Percentiles rank a stretch among this genome's conserved stretches.
Evolutionary conservation across 345 rosid genomes (phyloP).

Genomic region (Citrus cavaleriei): DNA sequence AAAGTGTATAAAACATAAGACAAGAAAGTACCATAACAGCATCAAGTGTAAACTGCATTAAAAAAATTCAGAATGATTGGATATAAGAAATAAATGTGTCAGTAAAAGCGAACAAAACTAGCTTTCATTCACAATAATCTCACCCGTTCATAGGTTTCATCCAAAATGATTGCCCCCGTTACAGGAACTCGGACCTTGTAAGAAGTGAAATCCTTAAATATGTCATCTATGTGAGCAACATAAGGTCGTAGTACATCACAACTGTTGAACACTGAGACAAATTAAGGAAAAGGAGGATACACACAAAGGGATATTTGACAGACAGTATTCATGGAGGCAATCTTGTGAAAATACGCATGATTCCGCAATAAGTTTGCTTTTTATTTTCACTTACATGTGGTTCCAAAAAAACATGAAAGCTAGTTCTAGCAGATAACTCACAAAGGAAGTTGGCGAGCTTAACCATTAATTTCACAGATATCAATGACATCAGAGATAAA

Average conservation of each 20-base stretch:
- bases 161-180: conserved; percentile 94
- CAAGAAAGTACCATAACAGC: not conserved
- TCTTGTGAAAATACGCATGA: not conserved
- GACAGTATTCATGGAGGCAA: not conserved
- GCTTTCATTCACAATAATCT: conserved; percentile 21
- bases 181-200: conserved; percentile 98
- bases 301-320: not conserved
- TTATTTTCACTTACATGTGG: not conserved
- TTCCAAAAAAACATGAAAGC: not conserved
- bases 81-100: not conserved
- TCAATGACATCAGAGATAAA: not conserved
- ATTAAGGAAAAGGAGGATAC: conserved; percentile 40
- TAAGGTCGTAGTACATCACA: conserved; percentile 90
- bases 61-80: not conserved
- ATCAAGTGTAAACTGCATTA: not conserved
- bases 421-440: not conserved
- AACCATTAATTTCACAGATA: conserved; percentile 1
- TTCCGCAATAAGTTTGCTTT: not conserved
- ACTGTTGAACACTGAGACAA: conserved; percentile 71
- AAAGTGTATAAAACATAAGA: conserved; percentile 7
- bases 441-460: not conserved
- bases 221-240: conserved; percentile 86
- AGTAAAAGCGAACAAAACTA: not conserved
- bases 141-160: conserved; percentile 93
- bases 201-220: conserved; percentile 94